Evolutionary conservation across 148 eudicot species (phyloP).

Genomic region (Chenopodium album): DNA sequence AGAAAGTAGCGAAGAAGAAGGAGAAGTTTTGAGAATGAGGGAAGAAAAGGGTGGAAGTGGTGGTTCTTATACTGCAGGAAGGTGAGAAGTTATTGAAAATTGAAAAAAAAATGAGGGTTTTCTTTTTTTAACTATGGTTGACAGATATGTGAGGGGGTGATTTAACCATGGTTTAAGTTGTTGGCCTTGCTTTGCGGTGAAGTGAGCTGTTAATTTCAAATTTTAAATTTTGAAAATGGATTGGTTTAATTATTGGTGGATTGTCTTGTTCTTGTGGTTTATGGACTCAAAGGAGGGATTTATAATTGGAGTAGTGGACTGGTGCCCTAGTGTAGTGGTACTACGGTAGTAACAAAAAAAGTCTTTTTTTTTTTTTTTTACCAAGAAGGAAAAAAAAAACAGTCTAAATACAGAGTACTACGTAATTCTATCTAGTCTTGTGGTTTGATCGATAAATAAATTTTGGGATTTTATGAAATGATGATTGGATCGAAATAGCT

Average conservation of each 20-base stretch:
- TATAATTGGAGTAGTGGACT: too few relatives aligned
- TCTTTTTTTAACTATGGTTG: constrained; percentile 18
- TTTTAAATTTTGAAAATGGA: constrained; percentile 21
- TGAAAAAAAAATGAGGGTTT: not conserved
- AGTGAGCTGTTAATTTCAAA: not conserved
- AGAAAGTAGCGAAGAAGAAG: constrained; percentile 1
- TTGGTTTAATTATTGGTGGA: not conserved
- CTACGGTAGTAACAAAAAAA: too few relatives aligned
- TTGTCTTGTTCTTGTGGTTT: not conserved
- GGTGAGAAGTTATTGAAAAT: too few relatives aligned
- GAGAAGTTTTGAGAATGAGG: not conserved
- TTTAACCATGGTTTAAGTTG: constrained; percentile 14
- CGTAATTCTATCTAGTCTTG: too few relatives aligned
- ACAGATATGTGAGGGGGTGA: constrained; percentile 2
- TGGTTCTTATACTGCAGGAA: not conserved
- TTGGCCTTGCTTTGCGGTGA: constrained; percentile 15
- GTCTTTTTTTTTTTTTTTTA: too few relatives aligned
- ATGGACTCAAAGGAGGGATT: not conserved
- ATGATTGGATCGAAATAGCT: too few relatives aligned
- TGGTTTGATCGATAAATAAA: too few relatives aligned
- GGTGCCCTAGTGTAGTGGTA: too few relatives aligned
- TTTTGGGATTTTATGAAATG: too few relatives aligned
- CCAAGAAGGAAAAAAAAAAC: too few relatives aligned
- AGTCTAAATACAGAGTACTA: too few relatives aligned
- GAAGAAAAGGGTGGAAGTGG: not conserved